Conservation (phyloP, 192 early-diverging fungal genomes). For the Mycoemilia scoparia region DNA sequence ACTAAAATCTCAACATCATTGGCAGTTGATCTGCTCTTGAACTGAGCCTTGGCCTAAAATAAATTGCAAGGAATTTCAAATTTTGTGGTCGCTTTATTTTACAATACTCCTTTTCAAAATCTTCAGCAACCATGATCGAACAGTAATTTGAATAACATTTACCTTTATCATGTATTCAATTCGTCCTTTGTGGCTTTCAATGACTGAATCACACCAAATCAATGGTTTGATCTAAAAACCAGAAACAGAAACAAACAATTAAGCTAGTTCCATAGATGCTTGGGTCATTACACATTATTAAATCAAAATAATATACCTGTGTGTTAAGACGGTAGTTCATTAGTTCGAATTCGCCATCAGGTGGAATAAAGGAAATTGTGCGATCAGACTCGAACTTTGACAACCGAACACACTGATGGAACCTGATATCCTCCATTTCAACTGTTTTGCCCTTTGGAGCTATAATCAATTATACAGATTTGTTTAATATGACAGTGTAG, state of each 20-base stretch:
- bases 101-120: no score
- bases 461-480: no score
- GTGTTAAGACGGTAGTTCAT: slow-evolving; percentile 78
- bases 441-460: slow-evolving; percentile 61
- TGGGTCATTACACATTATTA: slow-evolving; percentile 2
- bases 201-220: slow-evolving; percentile 65
- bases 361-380: slow-evolving; percentile 77
- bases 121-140: no score
- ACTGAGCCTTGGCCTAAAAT: slow-evolving; percentile 94
- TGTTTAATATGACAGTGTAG: no score
- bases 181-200: slow-evolving; percentile 77
- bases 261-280: slow-evolving; percentile 1
- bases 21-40: slow-evolving; percentile 90
- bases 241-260: neutral
- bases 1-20: slow-evolving; percentile 96
- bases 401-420: slow-evolving; percentile 80
- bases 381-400: slow-evolving; percentile 75
- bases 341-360: slow-evolving; percentile 82
- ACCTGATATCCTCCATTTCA: slow-evolving; percentile 82
- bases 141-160: no score
- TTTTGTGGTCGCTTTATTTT: no score
- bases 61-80: no score
- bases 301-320: no score
- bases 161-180: slow-evolving; percentile 94
- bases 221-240: slow-evolving; percentile 69